Evolutionary conservation across 2,329 filamentous ascomycete genomes (phyloP).

Genomic region (Diaporthe vexans): DNA sequence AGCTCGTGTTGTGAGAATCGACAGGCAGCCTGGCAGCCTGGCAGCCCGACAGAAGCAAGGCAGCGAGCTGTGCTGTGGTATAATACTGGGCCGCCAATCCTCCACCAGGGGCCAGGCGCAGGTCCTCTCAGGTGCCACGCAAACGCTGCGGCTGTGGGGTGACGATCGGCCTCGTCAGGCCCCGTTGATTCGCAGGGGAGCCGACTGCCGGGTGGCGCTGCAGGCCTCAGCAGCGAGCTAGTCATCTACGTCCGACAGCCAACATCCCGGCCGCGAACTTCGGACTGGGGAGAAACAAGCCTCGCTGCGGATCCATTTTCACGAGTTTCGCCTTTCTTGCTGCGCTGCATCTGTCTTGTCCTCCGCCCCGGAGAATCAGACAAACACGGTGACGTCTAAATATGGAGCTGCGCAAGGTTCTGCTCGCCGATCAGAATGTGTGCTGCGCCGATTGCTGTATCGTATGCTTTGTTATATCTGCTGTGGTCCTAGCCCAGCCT

Average conservation of each 20-base stretch:
- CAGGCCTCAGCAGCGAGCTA: slow-evolving; percentile 29
- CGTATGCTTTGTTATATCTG: slow-evolving; percentile 18
- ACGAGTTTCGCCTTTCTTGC: slow-evolving; percentile 24
- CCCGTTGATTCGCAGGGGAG: slow-evolving; percentile 22
- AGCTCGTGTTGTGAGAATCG: background rate
- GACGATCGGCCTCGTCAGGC: slow-evolving; percentile 27
- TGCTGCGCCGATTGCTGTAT: slow-evolving; percentile 28
- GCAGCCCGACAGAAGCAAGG: slow-evolving; percentile 7
- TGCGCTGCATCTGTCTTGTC: slow-evolving; percentile 11
- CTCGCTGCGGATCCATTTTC: slow-evolving; percentile 35
- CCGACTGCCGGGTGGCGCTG: slow-evolving; percentile 33
- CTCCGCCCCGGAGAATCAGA: slow-evolving; percentile 27
- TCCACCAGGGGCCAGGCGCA: slow-evolving; percentile 19
- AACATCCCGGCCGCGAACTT: slow-evolving; percentile 1
- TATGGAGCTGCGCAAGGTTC: slow-evolving; percentile 39
- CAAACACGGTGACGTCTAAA: slow-evolving; percentile 37
- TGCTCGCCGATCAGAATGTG: slow-evolving; percentile 39
- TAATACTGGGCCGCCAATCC: slow-evolving; percentile 5
- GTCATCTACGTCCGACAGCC: slow-evolving; percentile 26
- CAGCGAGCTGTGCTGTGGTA: background rate
- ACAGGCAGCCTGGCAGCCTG: slow-evolving; percentile 17
- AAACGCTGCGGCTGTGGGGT: slow-evolving; percentile 33
- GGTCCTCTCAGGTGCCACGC: slow-evolving; percentile 34
- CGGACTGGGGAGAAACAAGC: slow-evolving; percentile 30
- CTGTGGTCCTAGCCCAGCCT: slow-evolving; percentile 27